Evolutionary conservation across 1,284 basidiomycete genomes (phyloP).

Genomic region (Irpex sp.): DNA sequence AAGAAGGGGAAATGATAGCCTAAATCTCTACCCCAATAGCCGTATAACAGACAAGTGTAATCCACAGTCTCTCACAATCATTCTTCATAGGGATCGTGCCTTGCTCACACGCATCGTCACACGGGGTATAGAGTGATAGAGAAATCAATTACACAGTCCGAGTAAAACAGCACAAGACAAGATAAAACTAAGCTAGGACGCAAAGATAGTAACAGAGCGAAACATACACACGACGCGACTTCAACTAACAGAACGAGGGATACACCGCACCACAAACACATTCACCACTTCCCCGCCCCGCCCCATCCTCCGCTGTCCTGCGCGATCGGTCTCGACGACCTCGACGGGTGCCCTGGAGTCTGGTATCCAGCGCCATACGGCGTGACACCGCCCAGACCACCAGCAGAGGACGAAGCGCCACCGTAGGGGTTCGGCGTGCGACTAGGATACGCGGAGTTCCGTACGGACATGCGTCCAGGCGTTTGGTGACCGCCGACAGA

Average conservation of each 20-base stretch:
- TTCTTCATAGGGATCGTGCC: too few relatives aligned
- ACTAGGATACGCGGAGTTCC: constrained; percentile 42
- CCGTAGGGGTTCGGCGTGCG: constrained; percentile 76
- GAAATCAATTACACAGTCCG: background rate
- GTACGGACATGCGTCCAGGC: constrained; percentile 71
- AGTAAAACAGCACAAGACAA: background rate
- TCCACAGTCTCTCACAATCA: background rate
- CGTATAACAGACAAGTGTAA: background rate
- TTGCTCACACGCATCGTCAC: background rate
- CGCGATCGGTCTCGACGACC: background rate
- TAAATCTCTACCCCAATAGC: too few relatives aligned
- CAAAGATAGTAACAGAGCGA: background rate
- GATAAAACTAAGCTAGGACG: background rate
- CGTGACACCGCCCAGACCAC: constrained; percentile 33
- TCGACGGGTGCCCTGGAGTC: constrained; percentile 29
- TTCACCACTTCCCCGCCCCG: background rate
- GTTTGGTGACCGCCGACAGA: constrained; percentile 54
- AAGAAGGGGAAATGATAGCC: constrained; percentile 31
- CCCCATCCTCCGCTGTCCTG: constrained; percentile 30
- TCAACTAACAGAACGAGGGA: background rate
- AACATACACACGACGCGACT: background rate
- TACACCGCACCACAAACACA: background rate
- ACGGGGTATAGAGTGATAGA: background rate
- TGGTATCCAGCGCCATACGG: constrained; percentile 35
- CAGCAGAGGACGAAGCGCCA: constrained; percentile 32